phyloP scores from a whole-genome alignment of 306 rosid genomes.

The Boehmeria nivea region DNA sequence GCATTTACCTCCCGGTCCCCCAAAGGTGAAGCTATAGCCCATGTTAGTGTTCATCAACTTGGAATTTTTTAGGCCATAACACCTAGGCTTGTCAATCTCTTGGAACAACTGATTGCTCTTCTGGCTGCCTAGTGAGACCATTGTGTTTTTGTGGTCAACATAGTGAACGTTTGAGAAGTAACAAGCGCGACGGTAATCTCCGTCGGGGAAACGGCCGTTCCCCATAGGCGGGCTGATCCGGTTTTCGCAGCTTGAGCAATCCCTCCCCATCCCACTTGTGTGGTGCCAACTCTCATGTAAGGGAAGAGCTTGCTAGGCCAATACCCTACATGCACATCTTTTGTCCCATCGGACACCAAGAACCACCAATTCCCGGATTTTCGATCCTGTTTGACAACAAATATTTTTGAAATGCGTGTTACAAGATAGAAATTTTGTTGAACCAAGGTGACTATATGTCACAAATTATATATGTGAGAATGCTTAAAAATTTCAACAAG shows the following conservation, averaged over 20 bases:
- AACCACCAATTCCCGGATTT: constrained; percentile 11
- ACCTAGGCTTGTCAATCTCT: background rate
- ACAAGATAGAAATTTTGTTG: too few species aligned
- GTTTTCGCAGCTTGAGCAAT: background rate
- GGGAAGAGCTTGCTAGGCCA: constrained; percentile 8
- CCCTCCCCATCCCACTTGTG: background rate
- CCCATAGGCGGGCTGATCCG: constrained; percentile 6
- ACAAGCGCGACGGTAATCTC: background rate
- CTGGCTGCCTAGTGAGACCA: background rate
- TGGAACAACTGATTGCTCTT: background rate
- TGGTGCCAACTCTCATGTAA: background rate
- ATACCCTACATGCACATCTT: background rate
- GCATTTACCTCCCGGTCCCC: constrained; percentile 15
- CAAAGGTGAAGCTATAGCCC: constrained; percentile 17
- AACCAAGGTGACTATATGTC: too few species aligned
- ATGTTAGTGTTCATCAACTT: background rate
- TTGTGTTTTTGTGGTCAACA: background rate
- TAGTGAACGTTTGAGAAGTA: constrained; percentile 1
- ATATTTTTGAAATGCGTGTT: too few species aligned
- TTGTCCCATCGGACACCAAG: background rate
- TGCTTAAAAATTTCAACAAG: too few species aligned
- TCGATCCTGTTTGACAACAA: background rate
- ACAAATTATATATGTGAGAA: too few species aligned
- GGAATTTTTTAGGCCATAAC: background rate
- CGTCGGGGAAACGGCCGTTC: constrained; percentile 1